Percentiles rank a stretch among this genome's conserved stretches.
Conservation (phyloP, 2,329 filamentous ascomycete genomes). For the Ceratocystis eucalypticola region DNA sequence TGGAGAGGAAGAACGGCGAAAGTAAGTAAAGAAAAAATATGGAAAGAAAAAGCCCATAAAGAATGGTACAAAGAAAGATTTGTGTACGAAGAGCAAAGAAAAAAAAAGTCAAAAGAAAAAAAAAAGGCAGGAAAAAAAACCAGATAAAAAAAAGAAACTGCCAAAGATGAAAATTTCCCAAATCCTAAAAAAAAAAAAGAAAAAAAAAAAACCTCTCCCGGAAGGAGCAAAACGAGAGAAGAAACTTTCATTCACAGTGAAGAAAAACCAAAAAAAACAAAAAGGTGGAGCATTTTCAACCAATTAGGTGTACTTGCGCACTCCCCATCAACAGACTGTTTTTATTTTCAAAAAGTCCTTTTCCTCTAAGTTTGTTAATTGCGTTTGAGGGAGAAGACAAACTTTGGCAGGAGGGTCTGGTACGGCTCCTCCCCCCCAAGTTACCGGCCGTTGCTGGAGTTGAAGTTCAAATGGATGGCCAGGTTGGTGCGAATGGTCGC, state of each 20-base stretch:
- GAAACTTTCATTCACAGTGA: constrained; percentile 9
- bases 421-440: no score
- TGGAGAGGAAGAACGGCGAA: constrained; percentile 3
- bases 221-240: constrained; percentile 11
- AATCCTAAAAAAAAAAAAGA: background rate
- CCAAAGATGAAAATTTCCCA: background rate
- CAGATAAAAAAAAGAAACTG: constrained; percentile 15
- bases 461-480: no score
- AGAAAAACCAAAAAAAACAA: constrained; percentile 9
- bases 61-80: constrained; percentile 2
- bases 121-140: background rate
- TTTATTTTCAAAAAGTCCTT: background rate
- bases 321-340: background rate
- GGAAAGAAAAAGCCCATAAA: constrained; percentile 3
- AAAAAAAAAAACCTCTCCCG: constrained; percentile 15
- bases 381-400: background rate
- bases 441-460: no score
- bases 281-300: background rate
- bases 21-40: background rate
- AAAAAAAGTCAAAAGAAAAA: constrained; percentile 5
- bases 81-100: constrained; percentile 1
- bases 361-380: background rate
- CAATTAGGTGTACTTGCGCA: constrained; percentile 16
- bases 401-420: no score
- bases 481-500: no score